A percentile compares a stretch with the other conserved stretches of the same genome.
Evolutionary conservation across 1,284 basidiomycete species (phyloP).

Genomic region (Apiotrichum siamense): DNA sequence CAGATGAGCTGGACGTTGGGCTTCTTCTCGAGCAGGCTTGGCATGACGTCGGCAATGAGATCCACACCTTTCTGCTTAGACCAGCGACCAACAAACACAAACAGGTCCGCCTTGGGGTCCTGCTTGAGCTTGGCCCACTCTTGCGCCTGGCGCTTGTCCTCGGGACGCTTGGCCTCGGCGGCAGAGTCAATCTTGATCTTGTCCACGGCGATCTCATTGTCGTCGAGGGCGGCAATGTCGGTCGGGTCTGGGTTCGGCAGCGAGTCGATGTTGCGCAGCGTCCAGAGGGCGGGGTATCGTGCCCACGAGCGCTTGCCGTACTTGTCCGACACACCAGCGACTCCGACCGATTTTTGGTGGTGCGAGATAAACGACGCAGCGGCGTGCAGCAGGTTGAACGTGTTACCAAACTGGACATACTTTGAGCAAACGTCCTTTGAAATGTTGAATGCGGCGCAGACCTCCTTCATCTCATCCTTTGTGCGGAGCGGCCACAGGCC

Average conservation of each 20-base stretch:
- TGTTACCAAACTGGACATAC: constrained; percentile 93
- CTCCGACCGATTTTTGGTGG: constrained; percentile 85
- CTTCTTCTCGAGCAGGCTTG: constrained; percentile 75
- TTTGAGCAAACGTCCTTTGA: constrained; percentile 90
- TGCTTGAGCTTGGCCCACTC: constrained; percentile 89
- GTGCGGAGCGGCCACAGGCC: constrained; percentile 89
- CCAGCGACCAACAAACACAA: constrained; percentile 93
- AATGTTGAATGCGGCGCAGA: constrained; percentile 92
- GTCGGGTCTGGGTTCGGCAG: constrained; percentile 84
- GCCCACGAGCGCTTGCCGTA: constrained; percentile 91
- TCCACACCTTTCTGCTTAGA: constrained; percentile 95
- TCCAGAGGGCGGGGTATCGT: constrained; percentile 89
- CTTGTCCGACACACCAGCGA: constrained; percentile 92
- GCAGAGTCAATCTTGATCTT: constrained; percentile 69
- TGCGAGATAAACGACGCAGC: constrained; percentile 83
- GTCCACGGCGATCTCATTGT: constrained; percentile 62
- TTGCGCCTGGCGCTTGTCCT: constrained; percentile 80
- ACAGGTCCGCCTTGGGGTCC: constrained; percentile 78
- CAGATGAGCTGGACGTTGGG: constrained; percentile 76
- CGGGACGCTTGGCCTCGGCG: constrained; percentile 81
- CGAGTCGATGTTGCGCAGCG: constrained; percentile 86
- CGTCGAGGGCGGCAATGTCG: constrained; percentile 85
- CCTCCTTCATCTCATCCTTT: constrained; percentile 95
- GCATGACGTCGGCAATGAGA: constrained; percentile 89
- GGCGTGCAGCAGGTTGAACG: constrained; percentile 87